A percentile compares a stretch with the other conserved stretches of the same genome.
These are phyloP conservation scores for Eucalyptus regnans DNA, from an alignment of 345 rosid genomes.

Conservation along the genomic window DNA sequence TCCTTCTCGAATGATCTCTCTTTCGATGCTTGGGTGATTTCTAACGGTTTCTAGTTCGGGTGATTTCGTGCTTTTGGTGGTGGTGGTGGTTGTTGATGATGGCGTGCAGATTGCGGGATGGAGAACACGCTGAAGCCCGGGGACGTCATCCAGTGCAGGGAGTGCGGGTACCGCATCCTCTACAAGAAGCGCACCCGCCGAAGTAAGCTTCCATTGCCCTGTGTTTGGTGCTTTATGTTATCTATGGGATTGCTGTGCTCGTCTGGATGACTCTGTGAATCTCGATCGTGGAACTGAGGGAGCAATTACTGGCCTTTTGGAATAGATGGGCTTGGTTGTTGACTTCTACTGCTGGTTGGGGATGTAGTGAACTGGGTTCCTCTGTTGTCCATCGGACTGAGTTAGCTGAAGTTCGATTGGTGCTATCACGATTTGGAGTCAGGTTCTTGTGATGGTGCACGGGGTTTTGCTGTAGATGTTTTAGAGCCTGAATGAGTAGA, in stretches of 20 bases:
- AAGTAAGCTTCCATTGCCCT: conserved; percentile 16
- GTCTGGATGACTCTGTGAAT: not conserved
- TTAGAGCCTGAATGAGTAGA: not conserved
- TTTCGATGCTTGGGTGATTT: not conserved
- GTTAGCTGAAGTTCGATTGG: not conserved
- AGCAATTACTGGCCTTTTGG: not conserved
- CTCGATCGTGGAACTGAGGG: not conserved
- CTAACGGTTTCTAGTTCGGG: rapidly evolving
- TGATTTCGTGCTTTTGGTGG: not conserved
- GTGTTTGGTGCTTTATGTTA: not conserved
- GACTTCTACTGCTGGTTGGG: not conserved
- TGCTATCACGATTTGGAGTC: not conserved
- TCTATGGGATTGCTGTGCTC: not conserved
- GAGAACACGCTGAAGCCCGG: conserved; percentile 72
- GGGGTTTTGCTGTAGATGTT: not conserved
- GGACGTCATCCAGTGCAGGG: conserved; percentile 87
- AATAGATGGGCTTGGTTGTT: not conserved
- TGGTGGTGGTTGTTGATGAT: not conserved
- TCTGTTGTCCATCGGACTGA: not conserved
- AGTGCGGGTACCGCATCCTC: conserved; percentile 88
- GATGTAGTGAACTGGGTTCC: not conserved
- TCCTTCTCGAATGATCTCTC: not conserved
- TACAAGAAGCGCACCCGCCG: conserved; percentile 94
- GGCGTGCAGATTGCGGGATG: conserved; percentile 57
- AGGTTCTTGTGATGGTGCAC: not conserved